Percentiles rank a stretch among this genome's conserved stretches.
These are phyloP conservation scores for Purshia tridentata DNA, from an alignment of 306 rosid genomes.

Conservation along the genomic window DNA sequence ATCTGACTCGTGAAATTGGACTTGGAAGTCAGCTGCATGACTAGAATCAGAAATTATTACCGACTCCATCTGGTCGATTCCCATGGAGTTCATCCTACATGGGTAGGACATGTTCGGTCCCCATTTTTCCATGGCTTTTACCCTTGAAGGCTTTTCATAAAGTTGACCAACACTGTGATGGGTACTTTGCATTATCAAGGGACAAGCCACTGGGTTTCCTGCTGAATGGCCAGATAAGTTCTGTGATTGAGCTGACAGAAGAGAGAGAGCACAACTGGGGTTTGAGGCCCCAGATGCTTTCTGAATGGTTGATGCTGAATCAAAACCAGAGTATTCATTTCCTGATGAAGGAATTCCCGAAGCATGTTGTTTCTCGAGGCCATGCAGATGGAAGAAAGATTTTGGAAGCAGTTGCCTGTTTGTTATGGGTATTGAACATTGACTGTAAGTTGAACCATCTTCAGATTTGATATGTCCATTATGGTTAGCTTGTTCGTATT, in stretches of 20 bases:
- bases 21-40: conserved; percentile 27
- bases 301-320: conserved; percentile 27
- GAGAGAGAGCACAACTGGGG: conserved; percentile 76
- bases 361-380: conserved; percentile 24
- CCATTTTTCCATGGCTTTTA: conserved; percentile 30
- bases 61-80: conserved; percentile 36
- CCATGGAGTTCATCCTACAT: conserved; percentile 32
- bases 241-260: conserved; percentile 77
- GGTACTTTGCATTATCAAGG: conserved; percentile 26
- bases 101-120: conserved; percentile 37
- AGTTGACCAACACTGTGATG: conserved; percentile 25
- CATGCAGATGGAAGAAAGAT: conserved; percentile 27
- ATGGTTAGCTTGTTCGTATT: conserved; percentile 39
- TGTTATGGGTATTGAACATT: conserved; percentile 29
- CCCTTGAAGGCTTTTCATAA: conserved; percentile 31
- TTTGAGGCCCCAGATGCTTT: conserved; percentile 39
- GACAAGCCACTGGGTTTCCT: conserved; percentile 31
- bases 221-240: conserved; percentile 37
- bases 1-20: conserved; percentile 30
- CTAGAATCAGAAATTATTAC: conserved; percentile 27
- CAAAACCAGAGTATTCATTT: conserved; percentile 16
- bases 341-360: conserved; percentile 21
- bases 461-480: conserved; percentile 48
- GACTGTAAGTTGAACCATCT: conserved; percentile 43
- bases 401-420: conserved; percentile 26